These are phyloP conservation scores for Dryadomyces quercivorus DNA, from an alignment of 2,329 filamentous ascomycete genomes.

Conservation along the genomic window DNA sequence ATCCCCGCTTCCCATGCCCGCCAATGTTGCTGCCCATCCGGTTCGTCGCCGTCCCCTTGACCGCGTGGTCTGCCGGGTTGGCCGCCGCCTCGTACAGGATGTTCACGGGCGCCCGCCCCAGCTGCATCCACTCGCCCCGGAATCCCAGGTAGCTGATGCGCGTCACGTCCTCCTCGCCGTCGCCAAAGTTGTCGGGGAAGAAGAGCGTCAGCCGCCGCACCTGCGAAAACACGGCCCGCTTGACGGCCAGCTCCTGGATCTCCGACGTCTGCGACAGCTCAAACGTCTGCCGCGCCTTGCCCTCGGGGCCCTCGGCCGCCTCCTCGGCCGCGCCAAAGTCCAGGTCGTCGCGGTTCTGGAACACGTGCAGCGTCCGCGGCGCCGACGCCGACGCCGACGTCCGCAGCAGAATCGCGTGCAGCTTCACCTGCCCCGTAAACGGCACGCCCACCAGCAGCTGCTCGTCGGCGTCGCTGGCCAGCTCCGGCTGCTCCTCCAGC, in stretches of 20 bases:
- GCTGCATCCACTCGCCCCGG: conserved; percentile 83
- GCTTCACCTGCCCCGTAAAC: conserved; percentile 90
- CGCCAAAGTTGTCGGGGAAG: conserved; percentile 81
- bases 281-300: conserved; percentile 45
- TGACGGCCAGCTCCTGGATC: conserved; percentile 77
- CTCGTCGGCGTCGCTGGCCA: conserved; percentile 80
- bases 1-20: conserved; percentile 14
- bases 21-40: conserved; percentile 44
- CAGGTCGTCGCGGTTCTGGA: conserved; percentile 74
- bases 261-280: conserved; percentile 67
- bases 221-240: conserved; percentile 76
- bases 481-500: conserved; percentile 56
- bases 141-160: conserved; percentile 77
- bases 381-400: conserved; percentile 59
- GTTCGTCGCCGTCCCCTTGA: conserved; percentile 44
- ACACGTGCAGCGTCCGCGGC: conserved; percentile 74
- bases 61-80: conserved; percentile 75
- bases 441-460: conserved; percentile 88
- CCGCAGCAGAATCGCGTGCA: conserved; percentile 80
- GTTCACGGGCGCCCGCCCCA: conserved; percentile 70
- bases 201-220: conserved; percentile 77
- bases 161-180: conserved; percentile 69
- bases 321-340: conserved; percentile 72
- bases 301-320: conserved; percentile 40
- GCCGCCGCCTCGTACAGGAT: conserved; percentile 91